Percentiles rank a stretch among this genome's conserved stretches.
phyloP scores from a whole-genome alignment of 176 grass and related monocot species.

The Puccinellia tenuiflora region DNA sequence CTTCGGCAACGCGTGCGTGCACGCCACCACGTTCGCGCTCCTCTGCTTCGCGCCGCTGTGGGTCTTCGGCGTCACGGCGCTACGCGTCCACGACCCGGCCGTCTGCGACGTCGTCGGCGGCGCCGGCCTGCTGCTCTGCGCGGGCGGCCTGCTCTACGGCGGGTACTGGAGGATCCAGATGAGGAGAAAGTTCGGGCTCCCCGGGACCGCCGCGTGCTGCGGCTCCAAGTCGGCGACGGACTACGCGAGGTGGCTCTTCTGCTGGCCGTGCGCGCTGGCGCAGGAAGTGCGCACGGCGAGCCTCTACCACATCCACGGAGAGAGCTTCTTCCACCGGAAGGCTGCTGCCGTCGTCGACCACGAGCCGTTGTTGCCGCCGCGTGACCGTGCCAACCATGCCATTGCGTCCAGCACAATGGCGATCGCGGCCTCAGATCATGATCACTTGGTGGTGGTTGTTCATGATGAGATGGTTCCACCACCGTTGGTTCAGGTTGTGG shows the following conservation, averaged over 20 bases:
- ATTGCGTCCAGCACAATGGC: neutral
- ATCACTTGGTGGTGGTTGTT: neutral
- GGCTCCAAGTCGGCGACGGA: constrained; percentile 47
- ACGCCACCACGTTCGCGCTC: constrained; percentile 54
- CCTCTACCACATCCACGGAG: constrained; percentile 47
- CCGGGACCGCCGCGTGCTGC: constrained; percentile 23
- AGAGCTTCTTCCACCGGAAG: constrained; percentile 45
- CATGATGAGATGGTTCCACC: constrained; percentile 24
- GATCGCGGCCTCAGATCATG: neutral
- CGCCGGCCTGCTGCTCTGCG: constrained; percentile 52
- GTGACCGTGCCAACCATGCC: neutral
- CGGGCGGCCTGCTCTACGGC: constrained; percentile 57
- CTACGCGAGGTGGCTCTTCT: constrained; percentile 73
- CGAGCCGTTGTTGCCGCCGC: neutral
- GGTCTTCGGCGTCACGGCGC: constrained; percentile 64
- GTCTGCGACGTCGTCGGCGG: constrained; percentile 42
- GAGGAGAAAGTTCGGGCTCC: constrained; percentile 48
- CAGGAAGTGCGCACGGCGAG: constrained; percentile 81
- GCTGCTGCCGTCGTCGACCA: neutral
- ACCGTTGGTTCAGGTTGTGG: constrained; percentile 20
- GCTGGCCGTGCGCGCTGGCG: constrained; percentile 65
- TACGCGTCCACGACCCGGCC: constrained; percentile 41
- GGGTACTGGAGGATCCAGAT: constrained; percentile 82
- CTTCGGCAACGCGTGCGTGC: constrained; percentile 63
- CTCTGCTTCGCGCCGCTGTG: constrained; percentile 69